phyloP scores from a whole-genome alignment of 2,329 filamentous ascomycete species.

The Fusarium nelsonii region DNA sequence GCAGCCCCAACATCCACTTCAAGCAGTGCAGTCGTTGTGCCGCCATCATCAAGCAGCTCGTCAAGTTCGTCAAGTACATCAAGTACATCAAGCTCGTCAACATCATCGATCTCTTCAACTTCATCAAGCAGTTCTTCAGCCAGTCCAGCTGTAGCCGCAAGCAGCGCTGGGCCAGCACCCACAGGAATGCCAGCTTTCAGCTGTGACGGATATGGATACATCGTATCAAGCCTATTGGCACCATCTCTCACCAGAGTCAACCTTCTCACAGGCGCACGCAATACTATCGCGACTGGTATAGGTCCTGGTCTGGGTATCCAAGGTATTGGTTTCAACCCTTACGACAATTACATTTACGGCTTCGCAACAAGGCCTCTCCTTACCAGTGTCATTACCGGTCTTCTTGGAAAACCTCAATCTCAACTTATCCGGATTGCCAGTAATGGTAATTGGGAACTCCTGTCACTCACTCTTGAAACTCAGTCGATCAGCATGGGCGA shows the following conservation, averaged over 20 bases:
- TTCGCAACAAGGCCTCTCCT: neutral
- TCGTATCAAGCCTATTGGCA: neutral
- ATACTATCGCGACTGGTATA: neutral
- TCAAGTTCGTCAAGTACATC: neutral
- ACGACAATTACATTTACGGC: conserved; percentile 44
- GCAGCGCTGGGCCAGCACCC: neutral
- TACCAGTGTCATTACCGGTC: neutral
- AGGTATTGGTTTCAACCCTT: conserved; percentile 40
- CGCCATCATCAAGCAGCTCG: neutral
- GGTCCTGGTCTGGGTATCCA: conserved; percentile 23
- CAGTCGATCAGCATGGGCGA: conserved; percentile 33
- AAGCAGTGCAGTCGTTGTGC: neutral
- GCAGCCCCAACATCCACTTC: neutral
- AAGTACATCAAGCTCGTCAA: neutral
- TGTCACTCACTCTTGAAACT: neutral
- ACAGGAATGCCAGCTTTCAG: conserved; percentile 25
- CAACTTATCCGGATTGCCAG: conserved; percentile 33
- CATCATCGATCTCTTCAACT: neutral
- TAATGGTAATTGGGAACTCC: conserved; percentile 6
- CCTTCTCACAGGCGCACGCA: conserved; percentile 5
- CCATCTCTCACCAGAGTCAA: conserved; percentile 25
- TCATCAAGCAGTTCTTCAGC: neutral
- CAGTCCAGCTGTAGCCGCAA: neutral
- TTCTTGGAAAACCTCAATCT: conserved; percentile 6
- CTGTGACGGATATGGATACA: conserved; percentile 31